phyloP scores from a whole-genome alignment of 768 basidiomycete genomes.

The Termitomyces sp. region DNA sequence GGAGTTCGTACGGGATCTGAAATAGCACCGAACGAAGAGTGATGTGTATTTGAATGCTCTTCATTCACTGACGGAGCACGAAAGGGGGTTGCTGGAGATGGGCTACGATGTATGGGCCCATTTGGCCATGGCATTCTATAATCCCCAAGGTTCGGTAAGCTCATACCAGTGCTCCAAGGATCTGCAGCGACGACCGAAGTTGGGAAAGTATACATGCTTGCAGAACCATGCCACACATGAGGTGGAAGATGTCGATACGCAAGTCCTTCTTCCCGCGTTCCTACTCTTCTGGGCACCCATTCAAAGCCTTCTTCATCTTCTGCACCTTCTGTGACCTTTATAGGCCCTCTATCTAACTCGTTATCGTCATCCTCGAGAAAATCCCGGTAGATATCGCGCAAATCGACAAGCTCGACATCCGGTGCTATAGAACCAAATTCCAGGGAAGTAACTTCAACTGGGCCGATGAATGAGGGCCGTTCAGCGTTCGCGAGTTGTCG shows the following conservation, averaged over 20 bases:
- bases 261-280: constrained; percentile 50
- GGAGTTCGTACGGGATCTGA: constrained; percentile 17
- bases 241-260: constrained; percentile 72
- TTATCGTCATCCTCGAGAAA: constrained; percentile 86
- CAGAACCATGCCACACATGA: constrained; percentile 59
- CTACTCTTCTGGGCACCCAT: constrained; percentile 71
- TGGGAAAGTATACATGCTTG: constrained; percentile 57
- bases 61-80: constrained; percentile 14
- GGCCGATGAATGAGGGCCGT: constrained; percentile 94
- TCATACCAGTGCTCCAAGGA: constrained; percentile 37
- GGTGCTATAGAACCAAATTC: constrained; percentile 85
- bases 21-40: background rate
- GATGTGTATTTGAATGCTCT: constrained; percentile 3
- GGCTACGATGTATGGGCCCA: constrained; percentile 28
- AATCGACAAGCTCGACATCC: constrained; percentile 85
- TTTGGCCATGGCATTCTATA: constrained; percentile 24
- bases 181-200: constrained; percentile 44
- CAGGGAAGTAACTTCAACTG: constrained; percentile 79
- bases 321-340: constrained; percentile 46
- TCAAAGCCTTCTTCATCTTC: constrained; percentile 79
- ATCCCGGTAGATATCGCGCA: constrained; percentile 91
- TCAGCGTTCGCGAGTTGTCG: constrained; percentile 63
- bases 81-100: constrained; percentile 31
- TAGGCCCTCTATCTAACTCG: constrained; percentile 43
- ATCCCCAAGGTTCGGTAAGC: constrained; percentile 35